A percentile compares a stretch with the other conserved stretches of the same genome.
These are phyloP conservation scores for Kurtzmaniella fragi DNA, from an alignment of 805 yeast genomes.

Conservation along the genomic window DNA sequence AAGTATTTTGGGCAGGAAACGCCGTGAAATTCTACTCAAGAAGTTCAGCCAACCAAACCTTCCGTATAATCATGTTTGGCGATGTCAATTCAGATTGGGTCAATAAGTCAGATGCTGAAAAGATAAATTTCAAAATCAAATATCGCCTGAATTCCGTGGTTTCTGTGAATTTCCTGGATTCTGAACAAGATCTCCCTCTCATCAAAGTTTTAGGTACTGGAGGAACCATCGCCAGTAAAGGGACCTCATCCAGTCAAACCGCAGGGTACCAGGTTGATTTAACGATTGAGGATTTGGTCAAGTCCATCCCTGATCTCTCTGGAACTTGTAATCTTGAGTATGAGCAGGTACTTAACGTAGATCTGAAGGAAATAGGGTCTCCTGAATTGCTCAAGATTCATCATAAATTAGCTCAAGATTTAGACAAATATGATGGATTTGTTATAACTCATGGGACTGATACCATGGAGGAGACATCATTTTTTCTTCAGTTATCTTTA, in stretches of 20 bases:
- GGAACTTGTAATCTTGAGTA: constrained; percentile 51
- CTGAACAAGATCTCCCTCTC: constrained; percentile 18
- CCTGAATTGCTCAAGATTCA: constrained; percentile 42
- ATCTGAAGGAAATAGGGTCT: constrained; percentile 53
- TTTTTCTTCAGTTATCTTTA: constrained; percentile 50
- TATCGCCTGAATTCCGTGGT: constrained; percentile 28
- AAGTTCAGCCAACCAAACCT: too few relatives aligned
- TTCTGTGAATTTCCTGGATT: constrained; percentile 9
- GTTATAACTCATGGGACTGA: constrained; percentile 73
- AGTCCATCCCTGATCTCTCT: constrained; percentile 52
- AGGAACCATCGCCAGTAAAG: constrained; percentile 43
- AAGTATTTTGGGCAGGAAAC: too few relatives aligned
- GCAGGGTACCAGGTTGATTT: constrained; percentile 42
- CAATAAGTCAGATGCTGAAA: constrained; percentile 21
- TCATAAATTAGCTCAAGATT: constrained; percentile 39
- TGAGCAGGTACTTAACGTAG: constrained; percentile 59
- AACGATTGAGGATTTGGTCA: constrained; percentile 44
- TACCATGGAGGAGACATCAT: constrained; percentile 63
- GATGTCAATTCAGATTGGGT: constrained; percentile 11
- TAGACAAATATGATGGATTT: constrained; percentile 48
- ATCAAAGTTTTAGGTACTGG: constrained; percentile 42
- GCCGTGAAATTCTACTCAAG: too few relatives aligned
- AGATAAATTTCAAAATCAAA: constrained; percentile 29
- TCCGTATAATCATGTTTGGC: too few relatives aligned
- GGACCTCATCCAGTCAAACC: constrained; percentile 32